Evolutionary conservation across 257 asterid genomes (phyloP).

Genomic region (Solanum clarkiae): DNA sequence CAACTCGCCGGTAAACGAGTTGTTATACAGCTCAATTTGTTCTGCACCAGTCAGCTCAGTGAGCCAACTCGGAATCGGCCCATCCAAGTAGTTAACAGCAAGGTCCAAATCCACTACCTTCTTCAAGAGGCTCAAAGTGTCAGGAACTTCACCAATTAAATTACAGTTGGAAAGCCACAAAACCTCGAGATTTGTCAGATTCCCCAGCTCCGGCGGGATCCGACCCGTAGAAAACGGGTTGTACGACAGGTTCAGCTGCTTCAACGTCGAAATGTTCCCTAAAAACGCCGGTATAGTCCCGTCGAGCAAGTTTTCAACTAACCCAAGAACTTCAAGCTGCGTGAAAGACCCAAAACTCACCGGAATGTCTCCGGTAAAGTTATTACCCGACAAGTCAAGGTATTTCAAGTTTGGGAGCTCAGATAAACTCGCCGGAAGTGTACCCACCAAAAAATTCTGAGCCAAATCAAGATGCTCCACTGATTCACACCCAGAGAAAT

Average conservation of each 20-base stretch:
- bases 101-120: conserved; percentile 67
- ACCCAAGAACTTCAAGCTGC: conserved; percentile 69
- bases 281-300: conserved; percentile 67
- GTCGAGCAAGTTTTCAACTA: conserved; percentile 68
- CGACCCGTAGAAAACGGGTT: conserved; percentile 80
- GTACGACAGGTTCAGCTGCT: conserved; percentile 81
- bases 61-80: conserved; percentile 57
- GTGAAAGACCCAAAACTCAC: conserved; percentile 55
- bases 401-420: conserved; percentile 54
- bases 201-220: conserved; percentile 81
- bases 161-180: conserved; percentile 80
- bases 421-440: conserved; percentile 38
- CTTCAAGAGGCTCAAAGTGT: conserved; percentile 57
- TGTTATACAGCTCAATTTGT: conserved; percentile 86
- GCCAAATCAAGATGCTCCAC: conserved; percentile 75
- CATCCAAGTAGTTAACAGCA: conserved; percentile 56
- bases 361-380: conserved; percentile 84
- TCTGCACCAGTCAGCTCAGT: conserved; percentile 53
- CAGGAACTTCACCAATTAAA: conserved; percentile 68
- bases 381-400: conserved; percentile 83
- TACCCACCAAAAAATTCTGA: conserved; percentile 71
- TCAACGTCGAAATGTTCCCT: conserved; percentile 65
- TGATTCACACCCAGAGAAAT: conserved; percentile 39
- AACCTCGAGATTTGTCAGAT: conserved; percentile 55
- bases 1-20: conserved; percentile 67